phyloP scores from a whole-genome alignment of 371 early-diverging fungal genomes.

The Mucor irregularis region DNA sequence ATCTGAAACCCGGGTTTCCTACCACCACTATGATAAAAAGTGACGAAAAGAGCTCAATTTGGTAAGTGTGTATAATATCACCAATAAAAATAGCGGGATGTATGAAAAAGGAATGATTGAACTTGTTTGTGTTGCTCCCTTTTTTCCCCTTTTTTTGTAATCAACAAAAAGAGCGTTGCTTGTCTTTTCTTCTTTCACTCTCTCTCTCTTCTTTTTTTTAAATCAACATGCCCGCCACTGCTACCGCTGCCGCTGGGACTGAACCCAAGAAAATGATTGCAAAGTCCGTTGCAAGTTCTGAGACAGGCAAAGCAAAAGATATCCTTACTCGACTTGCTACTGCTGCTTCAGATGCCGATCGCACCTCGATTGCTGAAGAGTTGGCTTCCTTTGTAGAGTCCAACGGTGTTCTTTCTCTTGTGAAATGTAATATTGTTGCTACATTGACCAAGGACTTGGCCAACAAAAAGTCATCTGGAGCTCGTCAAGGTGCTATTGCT shows the following conservation, averaged over 20 bases:
- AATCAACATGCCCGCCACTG: conserved; percentile 9
- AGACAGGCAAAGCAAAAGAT: conserved; percentile 42
- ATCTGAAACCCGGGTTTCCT: too few species aligned
- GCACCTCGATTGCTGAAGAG: conserved; percentile 52
- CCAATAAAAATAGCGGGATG: too few species aligned
- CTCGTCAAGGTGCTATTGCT: conserved; percentile 67
- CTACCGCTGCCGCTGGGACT: conserved; percentile 28
- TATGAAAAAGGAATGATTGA: too few species aligned
- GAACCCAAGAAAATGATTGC: conserved; percentile 37
- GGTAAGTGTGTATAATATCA: too few species aligned
- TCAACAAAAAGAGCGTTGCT: conserved; percentile 4
- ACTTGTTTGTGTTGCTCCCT: too few species aligned
- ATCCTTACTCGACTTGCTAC: conserved; percentile 46
- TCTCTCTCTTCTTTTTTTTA: conserved; percentile 5
- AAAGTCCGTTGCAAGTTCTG: conserved; percentile 27
- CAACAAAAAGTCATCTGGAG: conserved; percentile 67
- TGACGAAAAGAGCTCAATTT: too few species aligned
- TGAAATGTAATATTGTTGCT: conserved; percentile 56
- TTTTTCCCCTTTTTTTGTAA: conserved; percentile 9
- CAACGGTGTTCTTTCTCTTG: conserved; percentile 60
- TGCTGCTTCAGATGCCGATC: conserved; percentile 59
- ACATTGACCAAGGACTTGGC: conserved; percentile 53
- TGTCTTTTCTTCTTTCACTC: conserved; percentile 12
- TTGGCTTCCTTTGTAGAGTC: conserved; percentile 49
- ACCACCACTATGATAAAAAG: too few species aligned